Percentiles rank a stretch among this genome's conserved stretches.
Conservation (phyloP, 768 basidiomycete species). For the Epithele typhae region DNA sequence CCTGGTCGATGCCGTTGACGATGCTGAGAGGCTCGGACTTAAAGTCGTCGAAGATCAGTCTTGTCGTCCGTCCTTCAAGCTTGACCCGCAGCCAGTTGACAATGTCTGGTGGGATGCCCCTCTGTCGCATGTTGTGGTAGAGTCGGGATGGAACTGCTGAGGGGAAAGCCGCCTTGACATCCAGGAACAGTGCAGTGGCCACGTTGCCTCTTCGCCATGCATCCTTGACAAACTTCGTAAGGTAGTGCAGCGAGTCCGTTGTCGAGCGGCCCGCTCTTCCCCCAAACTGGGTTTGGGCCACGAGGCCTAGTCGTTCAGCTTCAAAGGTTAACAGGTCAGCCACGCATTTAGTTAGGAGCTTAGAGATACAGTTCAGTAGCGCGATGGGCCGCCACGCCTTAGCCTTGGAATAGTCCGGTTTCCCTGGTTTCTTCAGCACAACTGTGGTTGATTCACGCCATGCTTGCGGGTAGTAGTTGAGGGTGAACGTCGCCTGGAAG, state of each 20-base stretch:
- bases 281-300: slow-evolving; percentile 21
- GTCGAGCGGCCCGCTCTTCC: slow-evolving; percentile 21
- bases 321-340: slow-evolving; percentile 8
- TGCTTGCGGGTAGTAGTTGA: slow-evolving; percentile 19
- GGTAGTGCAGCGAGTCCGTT: slow-evolving; percentile 23
- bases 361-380: slow-evolving; percentile 22
- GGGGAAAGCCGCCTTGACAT: slow-evolving; percentile 32
- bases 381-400: slow-evolving; percentile 33
- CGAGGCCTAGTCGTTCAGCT: slow-evolving; percentile 3
- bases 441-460: slow-evolving; percentile 27
- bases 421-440: slow-evolving; percentile 31
- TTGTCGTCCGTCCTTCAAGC: slow-evolving; percentile 13
- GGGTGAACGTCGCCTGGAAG: slow-evolving; percentile 26
- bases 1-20: slow-evolving; percentile 28
- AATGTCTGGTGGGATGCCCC: slow-evolving; percentile 12
- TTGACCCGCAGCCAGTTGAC: slow-evolving; percentile 17
- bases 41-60: slow-evolving; percentile 25
- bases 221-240: slow-evolving; percentile 17
- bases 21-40: slow-evolving; percentile 15
- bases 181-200: slow-evolving; percentile 26
- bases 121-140: slow-evolving; percentile 11
- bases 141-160: slow-evolving; percentile 9
- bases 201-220: slow-evolving; percentile 22
- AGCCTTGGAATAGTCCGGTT: slow-evolving; percentile 27
- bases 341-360: slow-evolving; percentile 20